phyloP scores from a whole-genome alignment of 306 rosid genomes.

The Vachellia pachyceras region DNA sequence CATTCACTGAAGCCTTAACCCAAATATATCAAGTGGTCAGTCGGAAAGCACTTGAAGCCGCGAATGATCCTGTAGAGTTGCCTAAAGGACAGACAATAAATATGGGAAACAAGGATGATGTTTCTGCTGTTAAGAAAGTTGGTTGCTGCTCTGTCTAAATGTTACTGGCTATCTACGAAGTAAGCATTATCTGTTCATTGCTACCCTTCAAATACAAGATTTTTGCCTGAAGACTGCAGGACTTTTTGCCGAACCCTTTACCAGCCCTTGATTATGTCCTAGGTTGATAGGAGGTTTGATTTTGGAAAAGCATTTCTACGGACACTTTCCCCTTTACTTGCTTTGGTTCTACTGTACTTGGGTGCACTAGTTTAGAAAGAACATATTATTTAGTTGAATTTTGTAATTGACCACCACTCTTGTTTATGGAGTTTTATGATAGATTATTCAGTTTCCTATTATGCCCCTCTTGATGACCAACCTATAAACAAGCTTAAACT shows the following conservation, averaged over 20 bases:
- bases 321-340: not conserved
- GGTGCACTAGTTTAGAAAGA: slow-evolving; percentile 31
- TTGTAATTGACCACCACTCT: not conserved
- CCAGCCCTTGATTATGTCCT: not conserved
- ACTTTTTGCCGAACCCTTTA: not conserved
- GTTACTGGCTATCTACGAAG: slow-evolving; percentile 7
- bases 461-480: not conserved
- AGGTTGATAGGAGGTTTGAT: slow-evolving; percentile 1
- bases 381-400: not conserved
- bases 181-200: slow-evolving; percentile 9
- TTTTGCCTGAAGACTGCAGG: not conserved
- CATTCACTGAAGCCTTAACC: slow-evolving; percentile 61
- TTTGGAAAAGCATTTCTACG: slow-evolving; percentile 9
- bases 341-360: slow-evolving; percentile 1
- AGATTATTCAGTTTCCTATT: not conserved
- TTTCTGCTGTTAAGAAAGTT: slow-evolving; percentile 60
- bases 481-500: not conserved
- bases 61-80: slow-evolving; percentile 54
- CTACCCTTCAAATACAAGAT: slow-evolving; percentile 1
- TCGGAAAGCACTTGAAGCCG: slow-evolving; percentile 61
- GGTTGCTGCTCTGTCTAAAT: slow-evolving; percentile 61
- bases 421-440: not conserved
- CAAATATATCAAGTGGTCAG: slow-evolving; percentile 57
- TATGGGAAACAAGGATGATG: slow-evolving; percentile 65
- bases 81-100: slow-evolving; percentile 61